Evolutionary conservation across 1,284 basidiomycete species (phyloP).

Genomic region (Peniophora sp.): DNA sequence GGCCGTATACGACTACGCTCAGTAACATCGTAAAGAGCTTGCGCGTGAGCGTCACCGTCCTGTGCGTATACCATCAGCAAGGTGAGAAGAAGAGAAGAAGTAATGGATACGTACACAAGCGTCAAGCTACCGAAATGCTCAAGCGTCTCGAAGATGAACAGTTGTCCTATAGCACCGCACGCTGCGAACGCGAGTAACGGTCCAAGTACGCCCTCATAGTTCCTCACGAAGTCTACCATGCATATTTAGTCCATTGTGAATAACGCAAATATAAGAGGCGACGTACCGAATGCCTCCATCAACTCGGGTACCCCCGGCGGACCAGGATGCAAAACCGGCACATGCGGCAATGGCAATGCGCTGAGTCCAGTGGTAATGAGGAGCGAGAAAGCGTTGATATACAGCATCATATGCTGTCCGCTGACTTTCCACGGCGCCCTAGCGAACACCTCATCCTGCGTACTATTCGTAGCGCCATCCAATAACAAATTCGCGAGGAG

Average conservation of each 20-base stretch:
- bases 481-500: conserved; percentile 82
- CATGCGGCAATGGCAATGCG: conserved; percentile 63
- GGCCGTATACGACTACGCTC: conserved; percentile 89
- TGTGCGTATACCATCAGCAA: conserved; percentile 20
- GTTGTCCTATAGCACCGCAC: conserved; percentile 89
- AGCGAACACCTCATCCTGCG: conserved; percentile 95
- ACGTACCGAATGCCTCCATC: conserved; percentile 42
- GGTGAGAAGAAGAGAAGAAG: not conserved
- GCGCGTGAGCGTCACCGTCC: conserved; percentile 92
- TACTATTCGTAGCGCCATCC: conserved; percentile 95
- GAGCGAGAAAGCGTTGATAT: conserved; percentile 86
- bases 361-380: conserved; percentile 59
- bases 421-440: conserved; percentile 52
- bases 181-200: conserved; percentile 84
- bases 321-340: conserved; percentile 66
- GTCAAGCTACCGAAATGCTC: conserved; percentile 94
- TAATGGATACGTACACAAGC: conserved; percentile 66
- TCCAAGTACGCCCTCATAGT: conserved; percentile 71
- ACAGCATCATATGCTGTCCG: conserved; percentile 99
- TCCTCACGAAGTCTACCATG: conserved; percentile 51
- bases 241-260: too few relatives aligned
- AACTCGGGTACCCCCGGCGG: conserved; percentile 59
- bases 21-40: conserved; percentile 99
- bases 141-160: conserved; percentile 98
- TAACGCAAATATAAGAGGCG: too few relatives aligned